A percentile compares a stretch with the other conserved stretches of the same genome.
Conservation (phyloP, 495 filamentous ascomycete genomes). For the Cryomyces antarcticus region DNA sequence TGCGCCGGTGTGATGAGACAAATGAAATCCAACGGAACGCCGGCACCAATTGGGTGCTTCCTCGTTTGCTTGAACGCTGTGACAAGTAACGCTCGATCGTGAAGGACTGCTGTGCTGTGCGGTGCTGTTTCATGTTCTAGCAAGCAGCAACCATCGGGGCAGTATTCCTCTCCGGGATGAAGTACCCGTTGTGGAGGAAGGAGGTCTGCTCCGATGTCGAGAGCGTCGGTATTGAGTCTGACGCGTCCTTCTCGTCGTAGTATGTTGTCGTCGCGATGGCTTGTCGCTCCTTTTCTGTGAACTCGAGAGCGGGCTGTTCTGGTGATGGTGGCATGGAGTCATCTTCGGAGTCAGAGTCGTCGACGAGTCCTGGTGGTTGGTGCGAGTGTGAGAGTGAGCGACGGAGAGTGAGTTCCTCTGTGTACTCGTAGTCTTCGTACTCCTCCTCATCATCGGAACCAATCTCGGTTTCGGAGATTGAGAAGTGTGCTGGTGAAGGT, state of each 20-base stretch:
- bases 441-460: slow-evolving; percentile 21
- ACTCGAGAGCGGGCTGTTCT: slow-evolving; percentile 37
- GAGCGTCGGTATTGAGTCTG: background rate
- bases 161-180: slow-evolving; percentile 10
- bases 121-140: background rate
- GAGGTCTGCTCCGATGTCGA: slow-evolving; percentile 6
- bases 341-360: slow-evolving; percentile 49
- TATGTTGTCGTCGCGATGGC: slow-evolving; percentile 31
- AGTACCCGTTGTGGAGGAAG: slow-evolving; percentile 9
- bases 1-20: too few species aligned
- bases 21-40: too few species aligned
- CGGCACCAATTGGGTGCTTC: too few species aligned
- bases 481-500: slow-evolving; percentile 21
- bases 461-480: slow-evolving; percentile 1
- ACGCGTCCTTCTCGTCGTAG: slow-evolving; percentile 13
- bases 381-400: slow-evolving; percentile 41
- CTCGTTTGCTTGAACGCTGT: too few species aligned
- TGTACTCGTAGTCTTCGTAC: slow-evolving; percentile 47
- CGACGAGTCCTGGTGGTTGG: slow-evolving; percentile 59
- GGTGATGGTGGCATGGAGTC: slow-evolving; percentile 75
- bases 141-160: slow-evolving; percentile 11
- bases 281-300: slow-evolving; percentile 46
- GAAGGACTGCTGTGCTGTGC: too few species aligned
- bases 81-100: too few species aligned
- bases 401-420: slow-evolving; percentile 46